These are phyloP conservation scores for Ochetophila trinervis DNA, from an alignment of 306 rosid species.

Conservation along the genomic window DNA sequence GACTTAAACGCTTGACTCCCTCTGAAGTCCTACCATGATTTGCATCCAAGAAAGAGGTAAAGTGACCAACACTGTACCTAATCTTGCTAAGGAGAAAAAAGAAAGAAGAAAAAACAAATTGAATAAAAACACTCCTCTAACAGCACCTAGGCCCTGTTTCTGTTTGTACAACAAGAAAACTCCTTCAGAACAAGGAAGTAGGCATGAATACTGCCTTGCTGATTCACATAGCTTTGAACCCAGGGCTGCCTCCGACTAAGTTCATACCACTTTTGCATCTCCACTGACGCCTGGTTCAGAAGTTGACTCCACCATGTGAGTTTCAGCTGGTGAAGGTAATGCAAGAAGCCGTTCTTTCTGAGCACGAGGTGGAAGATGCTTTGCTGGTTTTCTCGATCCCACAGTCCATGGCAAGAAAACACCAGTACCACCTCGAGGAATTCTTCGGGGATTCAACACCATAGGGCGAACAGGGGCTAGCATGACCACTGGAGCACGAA, in stretches of 20 bases:
- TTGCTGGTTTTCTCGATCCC: conserved; percentile 70
- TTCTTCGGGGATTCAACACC: conserved; percentile 51
- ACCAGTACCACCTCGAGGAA: conserved; percentile 67
- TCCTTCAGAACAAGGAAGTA: conserved; percentile 35
- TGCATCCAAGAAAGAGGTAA: conserved; percentile 37
- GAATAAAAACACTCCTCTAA: conserved; percentile 27
- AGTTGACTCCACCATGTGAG: conserved; percentile 51
- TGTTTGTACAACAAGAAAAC: conserved; percentile 57
- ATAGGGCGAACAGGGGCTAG: conserved; percentile 66
- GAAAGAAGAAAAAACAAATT: neutral
- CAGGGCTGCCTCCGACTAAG: conserved; percentile 38
- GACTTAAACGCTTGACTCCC: conserved; percentile 38
- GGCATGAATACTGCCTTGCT: conserved; percentile 27
- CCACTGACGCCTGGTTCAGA: conserved; percentile 52
- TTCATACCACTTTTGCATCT: conserved; percentile 34
- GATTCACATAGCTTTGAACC: conserved; percentile 32
- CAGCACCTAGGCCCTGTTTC: conserved; percentile 44
- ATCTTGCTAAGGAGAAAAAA: conserved; percentile 3
- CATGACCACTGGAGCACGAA: conserved; percentile 71
- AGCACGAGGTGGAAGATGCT: conserved; percentile 97
- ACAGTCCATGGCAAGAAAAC: conserved; percentile 95
- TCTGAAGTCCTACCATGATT: conserved; percentile 34
- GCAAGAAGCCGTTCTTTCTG: conserved; percentile 72
- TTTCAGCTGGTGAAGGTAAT: conserved; percentile 52
- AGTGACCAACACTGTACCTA: conserved; percentile 34